Conservation (phyloP, 169 alveolate genomes). For the Besnoitia besnoiti region DNA sequence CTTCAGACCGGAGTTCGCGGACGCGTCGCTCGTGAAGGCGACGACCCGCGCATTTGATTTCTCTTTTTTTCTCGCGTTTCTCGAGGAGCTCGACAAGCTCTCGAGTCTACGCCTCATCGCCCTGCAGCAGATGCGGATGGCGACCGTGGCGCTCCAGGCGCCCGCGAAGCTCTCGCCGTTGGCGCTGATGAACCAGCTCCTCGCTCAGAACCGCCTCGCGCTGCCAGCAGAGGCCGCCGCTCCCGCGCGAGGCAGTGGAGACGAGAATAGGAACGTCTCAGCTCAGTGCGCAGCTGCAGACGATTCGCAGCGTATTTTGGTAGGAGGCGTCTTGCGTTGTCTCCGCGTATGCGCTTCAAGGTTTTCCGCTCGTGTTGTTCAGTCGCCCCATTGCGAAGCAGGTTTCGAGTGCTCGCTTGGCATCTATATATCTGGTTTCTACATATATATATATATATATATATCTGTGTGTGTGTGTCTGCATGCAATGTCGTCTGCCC, state of each 20-base stretch:
- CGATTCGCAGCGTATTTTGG: no score
- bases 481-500: background rate
- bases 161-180: constrained; percentile 26
- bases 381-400: no score
- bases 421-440: background rate
- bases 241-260: no score
- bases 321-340: no score
- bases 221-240: no score
- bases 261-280: no score
- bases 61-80: constrained; percentile 32
- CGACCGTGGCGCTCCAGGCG: background rate
- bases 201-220: constrained; percentile 39
- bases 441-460: background rate
- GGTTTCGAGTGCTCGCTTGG: no score
- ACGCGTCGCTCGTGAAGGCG: constrained; percentile 29
- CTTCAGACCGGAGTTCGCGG: constrained; percentile 40
- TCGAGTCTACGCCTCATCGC: constrained; percentile 2
- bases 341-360: no score
- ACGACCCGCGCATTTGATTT: constrained; percentile 8
- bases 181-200: constrained; percentile 16
- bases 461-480: background rate
- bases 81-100: constrained; percentile 35
- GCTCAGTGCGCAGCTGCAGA: no score
- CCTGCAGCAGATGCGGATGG: background rate
- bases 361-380: no score